Conservation (phyloP, 2,329 filamentous ascomycete species). For the Cordyceps tenuipes region DNA sequence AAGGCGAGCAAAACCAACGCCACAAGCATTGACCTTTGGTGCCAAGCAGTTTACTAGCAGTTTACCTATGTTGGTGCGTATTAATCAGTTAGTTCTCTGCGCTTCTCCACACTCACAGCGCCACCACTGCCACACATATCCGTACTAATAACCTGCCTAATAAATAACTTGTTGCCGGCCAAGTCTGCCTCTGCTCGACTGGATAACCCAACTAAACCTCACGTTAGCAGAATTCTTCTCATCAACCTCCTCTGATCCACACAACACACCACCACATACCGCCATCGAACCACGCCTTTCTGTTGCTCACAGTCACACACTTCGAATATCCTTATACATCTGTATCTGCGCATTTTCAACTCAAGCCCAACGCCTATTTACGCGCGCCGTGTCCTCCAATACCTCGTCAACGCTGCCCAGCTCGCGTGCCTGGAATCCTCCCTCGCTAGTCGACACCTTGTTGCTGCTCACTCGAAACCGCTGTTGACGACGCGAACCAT, state of each 20-base stretch:
- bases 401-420: background rate
- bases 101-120: conserved; percentile 2
- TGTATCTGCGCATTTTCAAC: background rate
- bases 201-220: conserved; percentile 3
- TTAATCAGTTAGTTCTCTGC: background rate
- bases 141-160: background rate
- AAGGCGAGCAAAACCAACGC: background rate
- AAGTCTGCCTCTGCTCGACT: background rate
- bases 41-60: background rate
- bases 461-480: conserved; percentile 1
- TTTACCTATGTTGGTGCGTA: background rate
- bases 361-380: background rate
- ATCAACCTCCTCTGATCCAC: conserved; percentile 9
- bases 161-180: background rate
- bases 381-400: background rate
- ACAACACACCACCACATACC: conserved; percentile 9
- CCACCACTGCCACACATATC: background rate
- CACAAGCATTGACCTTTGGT: background rate
- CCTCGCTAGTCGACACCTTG: background rate
- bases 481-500: background rate
- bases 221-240: conserved; percentile 11
- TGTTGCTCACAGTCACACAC: background rate
- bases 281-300: background rate
- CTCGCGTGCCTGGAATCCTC: conserved; percentile 8
- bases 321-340: conserved; percentile 1